phyloP scores from a whole-genome alignment of 139 green algal genomes.

The Chlorella sp. region DNA sequence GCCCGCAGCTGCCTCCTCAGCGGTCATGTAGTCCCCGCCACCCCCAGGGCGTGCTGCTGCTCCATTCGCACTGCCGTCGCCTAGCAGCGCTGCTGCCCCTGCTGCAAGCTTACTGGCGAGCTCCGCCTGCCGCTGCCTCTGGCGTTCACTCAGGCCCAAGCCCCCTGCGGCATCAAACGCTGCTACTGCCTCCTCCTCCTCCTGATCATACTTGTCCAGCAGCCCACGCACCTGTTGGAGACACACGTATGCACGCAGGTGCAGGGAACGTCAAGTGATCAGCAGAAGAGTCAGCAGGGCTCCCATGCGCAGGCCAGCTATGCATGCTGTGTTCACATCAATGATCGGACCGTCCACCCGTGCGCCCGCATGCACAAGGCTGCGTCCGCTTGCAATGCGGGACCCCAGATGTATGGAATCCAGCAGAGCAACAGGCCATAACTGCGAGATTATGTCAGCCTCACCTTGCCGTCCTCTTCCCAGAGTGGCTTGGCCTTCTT shows the following conservation, averaged over 20 bases:
- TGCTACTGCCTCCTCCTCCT: constrained; percentile 77
- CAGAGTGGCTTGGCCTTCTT: constrained; percentile 72
- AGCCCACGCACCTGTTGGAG: too few species aligned
- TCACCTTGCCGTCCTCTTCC: constrained; percentile 68
- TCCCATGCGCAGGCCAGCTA: too few species aligned
- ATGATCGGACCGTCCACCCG: not conserved
- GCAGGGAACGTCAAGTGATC: not conserved
- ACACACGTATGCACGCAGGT: too few species aligned
- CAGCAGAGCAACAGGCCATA: not conserved
- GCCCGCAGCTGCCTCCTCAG: too few species aligned
- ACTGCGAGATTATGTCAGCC: too few species aligned
- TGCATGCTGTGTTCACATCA: not conserved
- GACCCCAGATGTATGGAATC: too few species aligned
- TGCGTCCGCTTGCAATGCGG: not conserved
- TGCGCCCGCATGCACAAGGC: not conserved
- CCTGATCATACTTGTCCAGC: constrained; percentile 77
- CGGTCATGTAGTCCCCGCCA: too few species aligned
- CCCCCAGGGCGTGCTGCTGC: too few species aligned
- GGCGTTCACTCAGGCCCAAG: constrained; percentile 37
- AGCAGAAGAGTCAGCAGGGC: too few species aligned
- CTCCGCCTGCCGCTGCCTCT: constrained; percentile 18
- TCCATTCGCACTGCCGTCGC: too few species aligned
- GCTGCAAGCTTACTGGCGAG: too few species aligned
- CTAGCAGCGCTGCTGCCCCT: too few species aligned
- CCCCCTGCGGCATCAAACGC: constrained; percentile 33